These are phyloP conservation scores for Boletus huronensis DNA, from an alignment of 768 basidiomycete species.

Conservation along the genomic window DNA sequence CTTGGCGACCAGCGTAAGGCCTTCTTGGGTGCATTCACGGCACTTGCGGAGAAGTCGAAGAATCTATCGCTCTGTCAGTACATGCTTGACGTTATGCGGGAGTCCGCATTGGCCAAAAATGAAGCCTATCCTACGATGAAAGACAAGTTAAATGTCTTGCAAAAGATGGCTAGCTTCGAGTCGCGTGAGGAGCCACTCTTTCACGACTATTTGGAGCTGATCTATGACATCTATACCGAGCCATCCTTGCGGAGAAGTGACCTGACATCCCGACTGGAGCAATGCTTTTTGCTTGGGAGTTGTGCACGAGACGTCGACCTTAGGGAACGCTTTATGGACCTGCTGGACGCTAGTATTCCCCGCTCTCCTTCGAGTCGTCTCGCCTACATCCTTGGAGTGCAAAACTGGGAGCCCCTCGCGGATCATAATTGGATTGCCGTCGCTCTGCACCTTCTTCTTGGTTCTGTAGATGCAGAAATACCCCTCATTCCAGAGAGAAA, in stretches of 20 bases:
- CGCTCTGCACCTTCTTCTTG: constrained; percentile 84
- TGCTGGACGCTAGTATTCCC: constrained; percentile 86
- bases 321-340: constrained; percentile 83
- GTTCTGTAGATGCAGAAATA: constrained; percentile 52
- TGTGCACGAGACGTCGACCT: constrained; percentile 75
- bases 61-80: constrained; percentile 74
- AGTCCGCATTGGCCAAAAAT: constrained; percentile 85
- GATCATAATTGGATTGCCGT: constrained; percentile 95
- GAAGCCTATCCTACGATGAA: constrained; percentile 91
- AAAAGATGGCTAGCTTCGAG: constrained; percentile 86
- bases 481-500: constrained; percentile 42
- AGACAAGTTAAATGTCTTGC: constrained; percentile 87
- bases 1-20: constrained; percentile 85
- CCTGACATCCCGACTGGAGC: constrained; percentile 88
- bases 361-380: constrained; percentile 77
- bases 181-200: constrained; percentile 74
- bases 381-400: constrained; percentile 87
- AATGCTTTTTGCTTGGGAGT: constrained; percentile 90
- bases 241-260: constrained; percentile 85
- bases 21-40: constrained; percentile 72
- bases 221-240: constrained; percentile 93
- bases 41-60: constrained; percentile 87
- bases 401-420: constrained; percentile 90
- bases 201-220: constrained; percentile 79
- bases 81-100: constrained; percentile 79